phyloP scores from a whole-genome alignment of 108 stramenopile species.

The Conticribra guillardii region DNA sequence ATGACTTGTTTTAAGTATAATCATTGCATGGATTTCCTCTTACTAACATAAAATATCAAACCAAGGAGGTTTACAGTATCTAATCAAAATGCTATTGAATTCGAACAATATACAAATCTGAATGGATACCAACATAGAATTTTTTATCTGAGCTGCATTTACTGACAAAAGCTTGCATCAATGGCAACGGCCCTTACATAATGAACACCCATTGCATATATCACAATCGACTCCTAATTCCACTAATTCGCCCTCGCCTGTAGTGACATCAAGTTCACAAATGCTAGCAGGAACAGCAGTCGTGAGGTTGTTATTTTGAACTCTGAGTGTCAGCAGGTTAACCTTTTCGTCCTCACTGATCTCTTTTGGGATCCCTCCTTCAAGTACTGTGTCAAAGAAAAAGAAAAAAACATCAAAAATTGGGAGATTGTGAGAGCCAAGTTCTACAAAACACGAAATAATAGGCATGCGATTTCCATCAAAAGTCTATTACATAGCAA shows the following conservation, averaged over 20 bases:
- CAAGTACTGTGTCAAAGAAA: constrained; percentile 13
- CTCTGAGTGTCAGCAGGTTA: constrained; percentile 52
- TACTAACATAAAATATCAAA: no score
- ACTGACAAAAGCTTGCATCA: no score
- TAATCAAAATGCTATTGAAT: no score
- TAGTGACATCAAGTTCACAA: constrained; percentile 43
- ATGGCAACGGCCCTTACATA: constrained; percentile 40
- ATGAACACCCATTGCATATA: constrained; percentile 41
- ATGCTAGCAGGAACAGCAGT: constrained; percentile 37
- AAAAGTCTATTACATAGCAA: no score
- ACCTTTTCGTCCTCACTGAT: constrained; percentile 27
- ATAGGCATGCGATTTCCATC: no score
- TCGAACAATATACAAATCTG: no score
- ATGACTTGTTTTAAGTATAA: no score
- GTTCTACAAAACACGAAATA: no score
- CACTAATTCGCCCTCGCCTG: constrained; percentile 39
- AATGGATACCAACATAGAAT: no score
- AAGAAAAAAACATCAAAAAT: background rate
- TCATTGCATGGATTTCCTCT: no score
- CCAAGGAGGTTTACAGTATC: no score
- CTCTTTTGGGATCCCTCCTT: constrained; percentile 39
- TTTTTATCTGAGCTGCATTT: no score
- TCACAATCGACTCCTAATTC: constrained; percentile 49
- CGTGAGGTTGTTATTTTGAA: constrained; percentile 51
- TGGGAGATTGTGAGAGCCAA: background rate